phyloP scores from a whole-genome alignment of 2,329 filamentous ascomycete genomes.

The Phialophora verrucosa region DNA sequence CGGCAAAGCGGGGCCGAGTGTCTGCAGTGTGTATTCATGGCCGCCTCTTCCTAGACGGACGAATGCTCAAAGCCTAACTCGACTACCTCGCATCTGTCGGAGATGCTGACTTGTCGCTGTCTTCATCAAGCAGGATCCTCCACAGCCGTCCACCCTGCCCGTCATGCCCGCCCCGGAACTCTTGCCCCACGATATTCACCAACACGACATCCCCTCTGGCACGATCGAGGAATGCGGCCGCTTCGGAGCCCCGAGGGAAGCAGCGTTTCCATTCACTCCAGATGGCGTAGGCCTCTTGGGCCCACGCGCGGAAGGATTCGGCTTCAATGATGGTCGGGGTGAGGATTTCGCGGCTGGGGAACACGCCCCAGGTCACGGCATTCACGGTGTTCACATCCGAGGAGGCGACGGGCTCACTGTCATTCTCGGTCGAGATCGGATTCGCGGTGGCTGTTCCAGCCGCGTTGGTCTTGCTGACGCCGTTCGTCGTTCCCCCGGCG shows the following conservation, averaged over 20 bases:
- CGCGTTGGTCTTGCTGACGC: background rate
- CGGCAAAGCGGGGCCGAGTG: too few relatives aligned
- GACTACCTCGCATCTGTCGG: too few relatives aligned
- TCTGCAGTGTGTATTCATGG: too few relatives aligned
- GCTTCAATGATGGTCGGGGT: slow-evolving; percentile 97
- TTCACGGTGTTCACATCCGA: slow-evolving; percentile 69
- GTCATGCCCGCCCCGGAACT: slow-evolving; percentile 48
- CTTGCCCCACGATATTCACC: slow-evolving; percentile 69
- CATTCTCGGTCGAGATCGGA: background rate
- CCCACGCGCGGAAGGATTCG: slow-evolving; percentile 91
- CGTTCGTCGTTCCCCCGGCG: background rate
- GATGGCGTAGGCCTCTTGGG: slow-evolving; percentile 93
- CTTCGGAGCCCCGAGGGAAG: slow-evolving; percentile 75
- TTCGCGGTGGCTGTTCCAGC: background rate
- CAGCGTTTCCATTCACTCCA: slow-evolving; percentile 93
- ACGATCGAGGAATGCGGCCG: slow-evolving; percentile 71
- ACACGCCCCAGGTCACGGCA: slow-evolving; percentile 95
- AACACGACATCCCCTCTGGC: slow-evolving; percentile 78
- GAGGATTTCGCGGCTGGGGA: slow-evolving; percentile 93
- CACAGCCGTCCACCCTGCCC: slow-evolving; percentile 41
- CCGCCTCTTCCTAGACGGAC: too few relatives aligned
- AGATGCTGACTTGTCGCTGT: background rate
- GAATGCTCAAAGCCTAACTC: too few relatives aligned
- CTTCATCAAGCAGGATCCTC: slow-evolving; percentile 32
- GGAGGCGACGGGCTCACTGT: slow-evolving; percentile 28